A percentile compares a stretch with the other conserved stretches of the same genome.
phyloP scores from a whole-genome alignment of 208 protist species.

The Vickermania ingenoplastis region DNA sequence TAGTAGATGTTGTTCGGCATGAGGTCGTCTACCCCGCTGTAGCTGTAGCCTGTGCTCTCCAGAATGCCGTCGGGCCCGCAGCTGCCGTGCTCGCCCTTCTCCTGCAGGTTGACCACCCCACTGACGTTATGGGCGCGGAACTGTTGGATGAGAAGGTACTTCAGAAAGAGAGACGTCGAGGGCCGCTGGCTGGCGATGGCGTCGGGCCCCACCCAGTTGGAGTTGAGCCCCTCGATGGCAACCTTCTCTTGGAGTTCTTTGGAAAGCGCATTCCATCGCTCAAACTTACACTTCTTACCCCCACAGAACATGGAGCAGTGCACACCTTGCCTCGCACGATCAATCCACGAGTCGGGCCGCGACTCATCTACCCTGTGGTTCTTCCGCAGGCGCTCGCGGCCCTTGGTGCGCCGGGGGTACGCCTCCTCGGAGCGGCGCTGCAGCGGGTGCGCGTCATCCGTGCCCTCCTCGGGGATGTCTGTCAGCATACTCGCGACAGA shows the following conservation, averaged over 20 bases:
- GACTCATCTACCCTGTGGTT: constrained; percentile 57
- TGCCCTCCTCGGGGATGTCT: neutral
- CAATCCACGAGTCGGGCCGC: constrained; percentile 60
- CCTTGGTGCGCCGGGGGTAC: neutral
- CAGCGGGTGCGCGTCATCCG: neutral
- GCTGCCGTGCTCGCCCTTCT: constrained; percentile 86
- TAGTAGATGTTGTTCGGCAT: constrained; percentile 82
- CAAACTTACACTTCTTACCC: constrained; percentile 68
- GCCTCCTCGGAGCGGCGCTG: neutral
- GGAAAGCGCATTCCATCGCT: constrained; percentile 65
- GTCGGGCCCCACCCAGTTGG: constrained; percentile 76
- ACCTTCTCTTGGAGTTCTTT: constrained; percentile 27
- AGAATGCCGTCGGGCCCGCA: constrained; percentile 85
- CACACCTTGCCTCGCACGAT: constrained; percentile 53
- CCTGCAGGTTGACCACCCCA: constrained; percentile 84
- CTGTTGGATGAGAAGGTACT: constrained; percentile 76
- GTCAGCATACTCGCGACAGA: too few relatives aligned
- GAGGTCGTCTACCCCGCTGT: constrained; percentile 76
- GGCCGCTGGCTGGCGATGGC: constrained; percentile 84
- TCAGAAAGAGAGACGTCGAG: constrained; percentile 77
- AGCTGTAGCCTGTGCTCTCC: constrained; percentile 82
- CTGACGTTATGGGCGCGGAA: constrained; percentile 72
- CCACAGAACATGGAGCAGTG: constrained; percentile 81
- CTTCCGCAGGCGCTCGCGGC: constrained; percentile 16
- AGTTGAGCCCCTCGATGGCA: constrained; percentile 82